Base-by-base conservation (phyloP, 176 grass and related monocot genomes). In the Ensete glaucum region DNA sequence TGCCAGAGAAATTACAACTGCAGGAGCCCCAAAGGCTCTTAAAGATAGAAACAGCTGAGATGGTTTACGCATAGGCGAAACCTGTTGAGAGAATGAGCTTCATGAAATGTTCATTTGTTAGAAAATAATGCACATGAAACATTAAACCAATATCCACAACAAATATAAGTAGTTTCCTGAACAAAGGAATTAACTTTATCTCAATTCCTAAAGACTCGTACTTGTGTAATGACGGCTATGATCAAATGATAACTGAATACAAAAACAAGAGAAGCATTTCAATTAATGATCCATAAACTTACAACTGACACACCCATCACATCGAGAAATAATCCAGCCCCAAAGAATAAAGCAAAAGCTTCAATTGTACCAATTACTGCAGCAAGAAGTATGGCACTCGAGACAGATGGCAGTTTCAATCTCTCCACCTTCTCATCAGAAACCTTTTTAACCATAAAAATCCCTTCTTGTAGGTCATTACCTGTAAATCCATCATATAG, bases 21-120 rank as follows among this genome's bases (percentile, higher is more conserved):
- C 88, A 86, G 88, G 88, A 75, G 88, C 88, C 25, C 84, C 88
- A 24, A 90, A 64, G 52, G 88, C 81, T 81, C 88, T 90, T 78
- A 90, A 83, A 75, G 71, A 79, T 58, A 90, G 88, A 86, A 90
- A 87, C 55, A 80, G 13, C 76, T 76, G 54, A 60, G 84, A 77
- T 71, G 78, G 84, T 72, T 76, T 49, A 57, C 24, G 54, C 88
- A 90, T 87, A 24, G 84, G 65, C 78, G 88, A 90, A 60, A 24
- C 81, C 84, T 87, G 81, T 54, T 24, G 3, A 81, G 15, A 51
- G 62, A 60, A 77, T 64, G 12, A 77, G 9, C 10, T 64, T 65
- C 51, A 52, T 17, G n/a, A 74, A 48, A 19, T 8, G 51, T 50
- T 20, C 17, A 20, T 8, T 60, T 60, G 15, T n/a, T 11, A 70